Evolutionary conservation across 768 basidiomycete species (phyloP), one percentile per base, ranked within the genome.

Genomic region (Mycena albidolilacea): DNA sequence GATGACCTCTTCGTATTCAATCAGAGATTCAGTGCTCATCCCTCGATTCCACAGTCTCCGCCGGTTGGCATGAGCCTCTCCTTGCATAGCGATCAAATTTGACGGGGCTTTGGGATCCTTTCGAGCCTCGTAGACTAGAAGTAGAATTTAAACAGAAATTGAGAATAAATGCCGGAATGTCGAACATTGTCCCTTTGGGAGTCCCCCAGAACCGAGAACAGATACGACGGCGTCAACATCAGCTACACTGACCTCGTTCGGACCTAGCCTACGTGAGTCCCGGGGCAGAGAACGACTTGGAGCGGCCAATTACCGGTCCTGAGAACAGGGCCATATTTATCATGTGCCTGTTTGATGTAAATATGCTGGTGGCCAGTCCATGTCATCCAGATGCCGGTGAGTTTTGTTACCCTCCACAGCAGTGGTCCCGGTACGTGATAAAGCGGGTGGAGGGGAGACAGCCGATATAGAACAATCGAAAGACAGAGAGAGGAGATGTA

Each of bases 381-480:
- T 15, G 82, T 79, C 6, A 85, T 65, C 67, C 80, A 80, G 5
- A 83, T 80, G 15, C 82, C 77, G 65, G 79, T 80, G 17, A 86
- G 75, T 67, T 87, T 86, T 7, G 85, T 82, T 21, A 87, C 43
- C 63, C 80, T 87, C 75, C 80, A 81, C 5, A 85, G 52, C 0
- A 83, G 8, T 0, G 89, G 90, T 21, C 89, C 89, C 15, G 88
- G 89, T 68, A 86, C 86, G 37, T 80, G 76, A 10, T 86, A 85
- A 5, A 90, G 81, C 4, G 89, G 88, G 77, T 90, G 89, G 80
- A 85, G 85, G 5, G 88, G 88, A 5, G 88, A 89, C 5, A 89
- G 64, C 21, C 89, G 86, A 77, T 90, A 89, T 9, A 83, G 9
- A 21, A 81, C 52, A 12, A 86, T 81, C 3, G 84, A 84, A 3